Conservation (phyloP, 176 grass and related monocot genomes). For the Oryza glumipatula region DNA sequence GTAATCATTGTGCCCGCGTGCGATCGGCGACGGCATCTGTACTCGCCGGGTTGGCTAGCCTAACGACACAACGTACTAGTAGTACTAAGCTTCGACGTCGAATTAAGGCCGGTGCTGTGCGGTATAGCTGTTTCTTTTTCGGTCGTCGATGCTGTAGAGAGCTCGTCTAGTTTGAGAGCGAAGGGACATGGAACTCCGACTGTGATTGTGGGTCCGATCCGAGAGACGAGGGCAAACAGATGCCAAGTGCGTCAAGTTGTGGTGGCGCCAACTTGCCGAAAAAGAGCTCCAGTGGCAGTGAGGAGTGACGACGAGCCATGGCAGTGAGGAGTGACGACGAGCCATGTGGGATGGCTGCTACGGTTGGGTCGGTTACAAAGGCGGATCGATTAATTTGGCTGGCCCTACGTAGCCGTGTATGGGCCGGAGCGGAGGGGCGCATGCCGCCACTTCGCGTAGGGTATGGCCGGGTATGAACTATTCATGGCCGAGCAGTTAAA, state of each 20-base stretch:
- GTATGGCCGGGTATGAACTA: background rate
- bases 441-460: slow-evolving; percentile 32
- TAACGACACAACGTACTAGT: too few relatives aligned
- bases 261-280: slow-evolving; percentile 24
- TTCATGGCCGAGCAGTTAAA: slow-evolving; percentile 4
- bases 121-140: background rate
- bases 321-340: slow-evolving; percentile 9
- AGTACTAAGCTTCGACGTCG: background rate
- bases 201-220: background rate
- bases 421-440: slow-evolving; percentile 5
- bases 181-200: background rate
- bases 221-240: slow-evolving; percentile 1
- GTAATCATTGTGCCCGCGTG: slow-evolving; percentile 26
- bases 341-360: slow-evolving; percentile 38
- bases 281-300: slow-evolving; percentile 28
- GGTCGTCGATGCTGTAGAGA: background rate
- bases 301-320: slow-evolving; percentile 13
- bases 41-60: background rate
- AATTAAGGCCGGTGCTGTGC: background rate
- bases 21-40: background rate
- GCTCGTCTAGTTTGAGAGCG: background rate
- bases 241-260: slow-evolving; percentile 5
- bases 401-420: slow-evolving; percentile 14
- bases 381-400: slow-evolving; percentile 24
- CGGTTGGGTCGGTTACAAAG: slow-evolving; percentile 39